These are phyloP conservation scores for Rhododendron vialii DNA, from an alignment of 148 eudicot genomes.

Conservation along the genomic window DNA sequence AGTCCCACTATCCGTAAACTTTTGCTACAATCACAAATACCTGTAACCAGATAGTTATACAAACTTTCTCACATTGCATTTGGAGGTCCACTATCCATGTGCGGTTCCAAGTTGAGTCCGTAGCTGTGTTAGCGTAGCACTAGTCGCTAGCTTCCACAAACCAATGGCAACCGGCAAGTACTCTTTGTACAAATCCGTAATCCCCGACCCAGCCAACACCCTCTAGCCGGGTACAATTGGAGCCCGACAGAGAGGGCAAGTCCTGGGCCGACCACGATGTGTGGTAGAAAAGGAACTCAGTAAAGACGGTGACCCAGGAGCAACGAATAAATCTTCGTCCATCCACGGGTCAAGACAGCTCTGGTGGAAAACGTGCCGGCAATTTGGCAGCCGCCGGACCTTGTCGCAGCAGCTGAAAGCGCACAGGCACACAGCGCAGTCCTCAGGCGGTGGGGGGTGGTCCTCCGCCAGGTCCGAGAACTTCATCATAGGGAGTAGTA, in stretches of 20 bases:
- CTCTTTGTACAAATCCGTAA: no score
- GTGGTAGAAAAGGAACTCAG: no score
- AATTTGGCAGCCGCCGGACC: conserved; percentile 48
- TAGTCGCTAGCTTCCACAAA: no score
- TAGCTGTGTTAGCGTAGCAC: no score
- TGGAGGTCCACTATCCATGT: no score
- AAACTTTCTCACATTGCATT: no score
- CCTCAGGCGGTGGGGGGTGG: conserved; percentile 33
- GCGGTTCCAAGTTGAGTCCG: no score
- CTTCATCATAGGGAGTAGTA: conserved; percentile 64
- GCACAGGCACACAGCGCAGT: conserved; percentile 61
- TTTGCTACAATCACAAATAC: no score
- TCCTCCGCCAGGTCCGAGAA: conserved; percentile 36
- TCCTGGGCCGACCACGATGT: conserved; percentile 3
- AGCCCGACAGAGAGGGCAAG: conserved; percentile 62
- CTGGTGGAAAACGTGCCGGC: conserved; percentile 53
- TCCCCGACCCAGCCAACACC: no score
- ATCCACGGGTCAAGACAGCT: conserved; percentile 80
- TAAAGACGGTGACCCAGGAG: not conserved
- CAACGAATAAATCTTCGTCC: conserved; percentile 36
- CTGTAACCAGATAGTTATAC: no score
- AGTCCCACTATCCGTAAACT: no score
- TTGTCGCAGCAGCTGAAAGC: conserved; percentile 55
- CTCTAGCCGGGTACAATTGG: conserved; percentile 42
- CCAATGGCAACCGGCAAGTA: no score